phyloP scores from a whole-genome alignment of 441 rosid species.

The Kokia cookei region DNA sequence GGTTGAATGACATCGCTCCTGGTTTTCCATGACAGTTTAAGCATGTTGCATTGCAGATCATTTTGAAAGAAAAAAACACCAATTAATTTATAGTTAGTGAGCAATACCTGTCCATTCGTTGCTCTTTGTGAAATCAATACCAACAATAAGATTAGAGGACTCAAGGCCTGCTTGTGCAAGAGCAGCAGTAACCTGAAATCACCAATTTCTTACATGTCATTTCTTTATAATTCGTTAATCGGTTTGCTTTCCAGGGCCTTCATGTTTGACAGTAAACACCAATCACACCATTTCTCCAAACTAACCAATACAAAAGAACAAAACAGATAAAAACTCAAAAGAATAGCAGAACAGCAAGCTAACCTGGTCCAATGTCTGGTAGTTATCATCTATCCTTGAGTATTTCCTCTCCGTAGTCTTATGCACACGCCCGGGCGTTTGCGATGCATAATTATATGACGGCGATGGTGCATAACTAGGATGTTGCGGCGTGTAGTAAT shows the following conservation, averaged over 20 bases:
- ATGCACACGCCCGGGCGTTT: slow-evolving; percentile 20
- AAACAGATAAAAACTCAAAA: not conserved
- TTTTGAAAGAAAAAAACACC: not conserved
- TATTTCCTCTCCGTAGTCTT: slow-evolving; percentile 49
- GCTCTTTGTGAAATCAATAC: slow-evolving; percentile 92
- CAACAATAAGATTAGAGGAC: slow-evolving; percentile 89
- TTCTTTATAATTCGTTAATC: not conserved
- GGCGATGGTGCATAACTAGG: slow-evolving; percentile 6
- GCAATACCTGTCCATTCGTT: slow-evolving; percentile 84
- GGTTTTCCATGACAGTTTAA: slow-evolving; percentile 7
- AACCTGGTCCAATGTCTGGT: slow-evolving; percentile 56
- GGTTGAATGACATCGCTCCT: slow-evolving; percentile 69
- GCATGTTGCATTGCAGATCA: not conserved
- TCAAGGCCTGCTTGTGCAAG: slow-evolving; percentile 79
- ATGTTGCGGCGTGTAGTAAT: slow-evolving; percentile 34
- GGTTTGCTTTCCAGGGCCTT: not conserved
- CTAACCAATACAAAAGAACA: not conserved
- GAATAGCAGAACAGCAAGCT: slow-evolving; percentile 2
- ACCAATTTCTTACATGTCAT: not conserved
- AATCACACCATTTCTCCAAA: not conserved
- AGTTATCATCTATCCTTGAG: slow-evolving; percentile 52
- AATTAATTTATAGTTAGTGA: not conserved
- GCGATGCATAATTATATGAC: slow-evolving; percentile 23
- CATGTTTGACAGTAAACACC: not conserved
- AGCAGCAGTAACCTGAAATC: slow-evolving; percentile 63